Base-by-base conservation (phyloP, 2,329 filamentous ascomycete species). In the Hirsutella thompsonii region DNA sequence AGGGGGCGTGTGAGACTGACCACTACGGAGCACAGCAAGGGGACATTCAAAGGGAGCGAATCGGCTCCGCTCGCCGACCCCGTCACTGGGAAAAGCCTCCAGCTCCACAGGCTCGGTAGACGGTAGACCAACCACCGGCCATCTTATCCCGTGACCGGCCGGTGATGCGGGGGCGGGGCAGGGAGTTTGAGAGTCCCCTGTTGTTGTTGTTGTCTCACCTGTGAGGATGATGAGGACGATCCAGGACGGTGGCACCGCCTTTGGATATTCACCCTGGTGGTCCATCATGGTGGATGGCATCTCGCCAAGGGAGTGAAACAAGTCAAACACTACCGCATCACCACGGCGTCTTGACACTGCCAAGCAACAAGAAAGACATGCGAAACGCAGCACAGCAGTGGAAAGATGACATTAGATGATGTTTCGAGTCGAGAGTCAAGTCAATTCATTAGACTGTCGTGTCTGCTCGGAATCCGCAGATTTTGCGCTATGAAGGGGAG, bases 161-260 rank as follows among this genome's bases (percentile, higher is more conserved):
- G 16, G 8, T 30, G n/a, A 42, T 42, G 36, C 36, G 36, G 41
- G 36, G 40, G 32, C 20, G 16, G 26, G 35, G 20, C 34, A 10
- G 19, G 23, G 20, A 20, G 8, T 16, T 14, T 10, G 16, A 20
- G 20, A 5, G 19, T 16, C 13, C 11, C 20, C 20, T 14, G 16
- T 6, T 20, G 8, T 20, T 16, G 11, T 30, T 33, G n/a, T 33
- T 18, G 14, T 14, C 14, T 33, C 26, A 20, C 20, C 1, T 28
- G 5, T 20, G n/a, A 4, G 3, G 20, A 13, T 8, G 9, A 19
- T 21, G 13, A n/a, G n/a, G 13, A 10, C 20, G 14, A 19, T 40
- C 23, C n/a, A n/a, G n/a, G n/a, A n/a, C n/a, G n/a, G n/a, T n/a
- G n/a, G n/a, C n/a, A n/a, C n/a, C n/a, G n/a, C n/a, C n/a, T n/a